Base-by-base conservation (phyloP, 2,329 filamentous ascomycete genomes). In the Metarhizium sp. region DNA sequence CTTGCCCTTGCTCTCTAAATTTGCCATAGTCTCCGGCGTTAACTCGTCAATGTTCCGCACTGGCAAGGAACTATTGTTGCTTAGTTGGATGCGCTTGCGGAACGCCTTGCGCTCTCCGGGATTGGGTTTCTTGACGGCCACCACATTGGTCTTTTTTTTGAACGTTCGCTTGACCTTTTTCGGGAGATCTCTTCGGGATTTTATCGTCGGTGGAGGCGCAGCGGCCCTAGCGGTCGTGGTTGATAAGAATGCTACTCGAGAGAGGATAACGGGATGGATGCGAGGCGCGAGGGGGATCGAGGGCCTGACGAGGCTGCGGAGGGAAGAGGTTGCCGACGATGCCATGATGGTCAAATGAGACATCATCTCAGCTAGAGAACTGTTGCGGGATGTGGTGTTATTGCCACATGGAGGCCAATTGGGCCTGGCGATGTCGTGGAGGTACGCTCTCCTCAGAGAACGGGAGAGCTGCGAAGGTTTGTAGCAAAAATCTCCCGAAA, bases 61-160 rank as follows among this genome's bases (percentile, higher is more conserved):
- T 57, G 86, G 82, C 42, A 96, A 75, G 51, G 94, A 94, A 73
- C 96, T 97, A 71, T 89, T 88, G 74, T 97, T 99, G 77, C 87
- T 92, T 58, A 99, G 83, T 57, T 95, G 85, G 65, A 99, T 89
- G 62, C 89, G 85, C 76, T 95, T 96, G 61, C 91, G 85, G 67
- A 89, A 78, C 32, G 89, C 88, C 73, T 91, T 95, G 61, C 92
- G 84, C 77, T 96, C 92, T 61, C 92, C 92, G 3, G 83, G 78
- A 13, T 76, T 76, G 20, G 88, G 87, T 61, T 83, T 78, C 70
- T 79, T 81, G 55, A 74, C 68, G 30, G 72, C 70, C 30, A 69
- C 70, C 48, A 75, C 65, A 55, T 70, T 70, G 16, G 67, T 64
- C 63, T 70, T 74, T 67, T 77, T 78, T 70, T 82, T 84, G 70